Percentiles rank a stretch among this genome's conserved stretches.
These are phyloP conservation scores for Hemileccinum rubropunctum DNA, from an alignment of 768 basidiomycete genomes.

Conservation along the genomic window DNA sequence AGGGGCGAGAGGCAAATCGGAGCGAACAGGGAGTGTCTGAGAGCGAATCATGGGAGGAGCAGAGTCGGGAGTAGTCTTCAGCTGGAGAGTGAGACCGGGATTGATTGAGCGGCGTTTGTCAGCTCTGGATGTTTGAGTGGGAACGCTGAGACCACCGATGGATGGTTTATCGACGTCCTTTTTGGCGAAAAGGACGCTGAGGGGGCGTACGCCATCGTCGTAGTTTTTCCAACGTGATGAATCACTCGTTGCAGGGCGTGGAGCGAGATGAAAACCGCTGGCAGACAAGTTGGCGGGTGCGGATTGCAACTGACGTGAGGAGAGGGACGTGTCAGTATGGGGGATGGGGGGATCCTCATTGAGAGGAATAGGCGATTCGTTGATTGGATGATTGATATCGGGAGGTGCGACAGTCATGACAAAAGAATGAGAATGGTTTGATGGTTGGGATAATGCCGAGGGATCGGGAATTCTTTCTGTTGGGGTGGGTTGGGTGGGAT, in stretches of 20 bases:
- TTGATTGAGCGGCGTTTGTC: slow-evolving; percentile 56
- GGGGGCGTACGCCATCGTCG: slow-evolving; percentile 42
- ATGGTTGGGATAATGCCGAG: slow-evolving; percentile 16
- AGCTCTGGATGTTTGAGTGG: slow-evolving; percentile 34
- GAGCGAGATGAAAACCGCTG: slow-evolving; percentile 19
- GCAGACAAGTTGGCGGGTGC: slow-evolving; percentile 12
- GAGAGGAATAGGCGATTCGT: slow-evolving; percentile 7
- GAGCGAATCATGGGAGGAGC: slow-evolving; percentile 29
- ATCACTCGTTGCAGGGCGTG: too few relatives aligned
- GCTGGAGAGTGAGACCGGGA: slow-evolving; percentile 42
- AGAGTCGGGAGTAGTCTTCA: slow-evolving; percentile 12
- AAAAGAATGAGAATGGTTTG: slow-evolving; percentile 35
- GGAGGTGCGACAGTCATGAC: slow-evolving; percentile 46
- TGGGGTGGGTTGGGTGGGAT: slow-evolving; percentile 6
- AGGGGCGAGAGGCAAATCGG: slow-evolving; percentile 28
- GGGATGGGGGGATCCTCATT: neutral
- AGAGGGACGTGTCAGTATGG: too few relatives aligned
- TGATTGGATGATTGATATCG: slow-evolving; percentile 9
- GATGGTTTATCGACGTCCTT: slow-evolving; percentile 5
- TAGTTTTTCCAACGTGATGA: slow-evolving; percentile 39
- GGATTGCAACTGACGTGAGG: slow-evolving; percentile 8
- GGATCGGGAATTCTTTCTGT: slow-evolving; percentile 12
- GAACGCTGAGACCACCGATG: slow-evolving; percentile 22
- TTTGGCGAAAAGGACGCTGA: slow-evolving; percentile 33
- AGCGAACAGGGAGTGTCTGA: slow-evolving; percentile 24